Evolutionary conservation across 306 rosid genomes (phyloP), one percentile per base, ranked within the genome.

Genomic region (Fragaria vesca): DNA sequence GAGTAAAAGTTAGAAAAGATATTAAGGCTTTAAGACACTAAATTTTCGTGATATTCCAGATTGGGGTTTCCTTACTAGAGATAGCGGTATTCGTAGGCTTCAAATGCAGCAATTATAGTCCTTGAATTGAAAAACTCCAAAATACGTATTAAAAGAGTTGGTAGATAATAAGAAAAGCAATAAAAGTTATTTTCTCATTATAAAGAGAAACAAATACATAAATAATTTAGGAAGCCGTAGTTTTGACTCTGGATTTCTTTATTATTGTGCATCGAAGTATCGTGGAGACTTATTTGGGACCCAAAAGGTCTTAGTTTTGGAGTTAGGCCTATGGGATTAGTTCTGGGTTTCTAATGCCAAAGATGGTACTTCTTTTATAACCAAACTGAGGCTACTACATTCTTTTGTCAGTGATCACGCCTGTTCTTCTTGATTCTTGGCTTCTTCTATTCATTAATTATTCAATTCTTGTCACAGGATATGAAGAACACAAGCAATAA

Each of bases 401-500:
- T 32, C 16, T 32, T 8, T 63, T 30, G 43, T 52, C 76, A 51
- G 46, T 47, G 20, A 32, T 48, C 2, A 24, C 15, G 4, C 42
- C 66, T 77, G 52, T 68, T 78, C n/a, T 24, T 71, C 58, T 80
- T 30, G 78, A 20, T 58, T 78, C 52, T n/a, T 42, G 73, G 32
- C 30, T 55, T 65, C 76, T 71, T 76, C 15, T 20, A 36, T 48
- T 68, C 78, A 67, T 68, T 62, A 58, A 55, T 76, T 74, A 65
- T 76, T 80, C 54, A 50, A 81, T 47, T 63, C 71, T 83, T 81
- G 71, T 87, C 76, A 81, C 89, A 95, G 98, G 98, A 91, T 76
- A 77, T 91, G 86, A 92, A 91, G 87, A 89, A 89, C 80, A 79
- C 91, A 65, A 81, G 74, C 83, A 91, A 87, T 81, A 95, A 95